Evolutionary conservation across 1,284 basidiomycete species (phyloP).

Genomic region (Puccinia horiana): DNA sequence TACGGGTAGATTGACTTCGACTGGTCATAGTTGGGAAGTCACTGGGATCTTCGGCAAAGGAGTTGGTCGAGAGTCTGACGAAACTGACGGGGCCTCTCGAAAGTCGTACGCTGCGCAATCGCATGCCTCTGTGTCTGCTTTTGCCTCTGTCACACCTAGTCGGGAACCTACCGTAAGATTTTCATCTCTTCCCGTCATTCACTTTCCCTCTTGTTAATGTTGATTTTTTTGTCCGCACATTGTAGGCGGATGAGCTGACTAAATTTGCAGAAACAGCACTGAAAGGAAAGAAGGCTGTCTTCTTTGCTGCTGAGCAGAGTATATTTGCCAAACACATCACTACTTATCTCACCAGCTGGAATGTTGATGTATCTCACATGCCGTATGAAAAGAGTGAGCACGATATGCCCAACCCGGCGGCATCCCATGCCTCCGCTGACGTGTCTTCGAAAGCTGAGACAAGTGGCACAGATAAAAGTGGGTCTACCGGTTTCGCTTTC

Average conservation of each 20-base stretch:
- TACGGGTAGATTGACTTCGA: constrained; percentile 37
- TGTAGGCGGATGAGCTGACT: constrained; percentile 65
- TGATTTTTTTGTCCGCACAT: background rate
- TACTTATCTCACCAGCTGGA: constrained; percentile 88
- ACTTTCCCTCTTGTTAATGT: background rate
- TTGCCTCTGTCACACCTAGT: background rate
- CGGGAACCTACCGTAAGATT: constrained; percentile 34
- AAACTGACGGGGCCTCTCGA: background rate
- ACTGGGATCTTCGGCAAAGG: constrained; percentile 45
- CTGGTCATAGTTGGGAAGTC: constrained; percentile 45
- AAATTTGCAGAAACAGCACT: constrained; percentile 74
- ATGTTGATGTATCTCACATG: constrained; percentile 82
- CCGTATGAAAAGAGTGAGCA: constrained; percentile 25
- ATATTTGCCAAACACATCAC: constrained; percentile 86
- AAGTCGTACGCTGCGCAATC: background rate
- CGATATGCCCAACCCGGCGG: background rate
- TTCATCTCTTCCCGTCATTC: background rate
- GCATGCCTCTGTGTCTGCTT: background rate
- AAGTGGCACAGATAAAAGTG: background rate
- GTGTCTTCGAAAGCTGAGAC: background rate
- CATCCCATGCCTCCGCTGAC: background rate
- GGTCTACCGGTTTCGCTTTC: background rate
- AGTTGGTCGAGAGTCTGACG: constrained; percentile 15
- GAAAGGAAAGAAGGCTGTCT: constrained; percentile 73
- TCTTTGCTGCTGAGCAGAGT: constrained; percentile 78